Evolutionary conservation across 495 filamentous ascomycete genomes (phyloP), one percentile per base, ranked within the genome.

Genomic region (Chlorociboria aeruginascens): DNA sequence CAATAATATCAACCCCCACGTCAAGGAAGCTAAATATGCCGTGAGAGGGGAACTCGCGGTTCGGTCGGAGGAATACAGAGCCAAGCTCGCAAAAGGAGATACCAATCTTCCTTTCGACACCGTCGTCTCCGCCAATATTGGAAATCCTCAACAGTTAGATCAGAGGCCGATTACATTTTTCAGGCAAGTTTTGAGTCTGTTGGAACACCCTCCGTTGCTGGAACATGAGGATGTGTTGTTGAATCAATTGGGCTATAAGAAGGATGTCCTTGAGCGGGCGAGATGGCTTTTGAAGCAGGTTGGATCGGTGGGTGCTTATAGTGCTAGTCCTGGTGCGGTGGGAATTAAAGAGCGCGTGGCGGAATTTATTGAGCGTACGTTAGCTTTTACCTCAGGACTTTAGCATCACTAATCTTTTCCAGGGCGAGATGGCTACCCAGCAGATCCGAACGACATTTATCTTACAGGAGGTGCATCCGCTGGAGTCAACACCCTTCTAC

Each of bases 101-200:
- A 74, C 78, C 58, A 72, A 77, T 48, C 73, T 97, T 37, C 92
- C 92, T 25, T 98, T 98, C 62, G 73, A 85, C 53, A 73, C 84
- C 50, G 81, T 98, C 58, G 90, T 98, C 66, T 86, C 84, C 45
- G 92, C 92, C 65, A 98, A 98, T 66, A 98, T 98, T 61, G 92
- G 93, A 55, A 98, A 98, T 69, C 92, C 93, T 7, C 92, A 98
- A 62, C 93, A 97, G 67, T 81, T 98, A 46, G 92, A 93, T 67
- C 92, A 98, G 73, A 92, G 95, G 72, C 92, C 92, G 55, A 88
- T 98, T 60, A 97, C 90, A 54, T 98, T 94, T 75, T 94, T 98
- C 81, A 82, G 92, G 47, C 93, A 98, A 69, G 93, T 97, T 9
- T 74, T 94, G 60, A 95, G 88, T 70, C 66, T 98, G 41, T 70